Evolutionary conservation across 2,329 filamentous ascomycete species (phyloP).

Genomic region (Zymoseptoria passerinii): DNA sequence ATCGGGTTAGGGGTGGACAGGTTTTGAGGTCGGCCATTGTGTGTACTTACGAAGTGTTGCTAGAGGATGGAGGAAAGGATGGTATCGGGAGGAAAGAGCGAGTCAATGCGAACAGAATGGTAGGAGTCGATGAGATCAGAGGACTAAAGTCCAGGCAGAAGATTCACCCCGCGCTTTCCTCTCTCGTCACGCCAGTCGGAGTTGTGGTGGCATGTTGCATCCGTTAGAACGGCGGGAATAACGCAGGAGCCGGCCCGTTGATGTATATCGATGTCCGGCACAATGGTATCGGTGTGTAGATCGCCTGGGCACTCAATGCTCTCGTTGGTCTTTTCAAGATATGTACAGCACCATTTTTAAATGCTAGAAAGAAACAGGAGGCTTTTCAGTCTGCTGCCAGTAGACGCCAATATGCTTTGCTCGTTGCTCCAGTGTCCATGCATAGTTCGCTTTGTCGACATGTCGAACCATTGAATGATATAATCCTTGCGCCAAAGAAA

Average conservation of each 20-base stretch:
- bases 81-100: background rate
- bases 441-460: background rate
- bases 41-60: background rate
- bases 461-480: background rate
- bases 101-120: background rate
- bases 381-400: background rate
- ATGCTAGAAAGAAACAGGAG: background rate
- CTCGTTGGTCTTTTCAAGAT: background rate
- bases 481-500: background rate
- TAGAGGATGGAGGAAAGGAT: background rate
- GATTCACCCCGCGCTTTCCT: background rate
- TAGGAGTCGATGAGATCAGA: background rate
- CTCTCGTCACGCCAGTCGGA: background rate
- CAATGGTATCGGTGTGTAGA: too few species aligned
- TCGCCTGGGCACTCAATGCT: background rate
- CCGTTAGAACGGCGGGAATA: background rate
- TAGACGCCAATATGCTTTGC: background rate
- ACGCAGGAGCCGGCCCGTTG: background rate
- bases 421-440: background rate
- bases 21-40: conserved; percentile 39
- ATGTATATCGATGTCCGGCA: background rate
- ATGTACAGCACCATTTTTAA: background rate
- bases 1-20: conserved; percentile 59
- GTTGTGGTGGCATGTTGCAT: background rate
- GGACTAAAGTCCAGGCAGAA: background rate